A percentile compares a stretch with the other conserved stretches of the same genome.
Evolutionary conservation across 208 protist genomes (phyloP).

Genomic region (Wallacemonas sp.): DNA sequence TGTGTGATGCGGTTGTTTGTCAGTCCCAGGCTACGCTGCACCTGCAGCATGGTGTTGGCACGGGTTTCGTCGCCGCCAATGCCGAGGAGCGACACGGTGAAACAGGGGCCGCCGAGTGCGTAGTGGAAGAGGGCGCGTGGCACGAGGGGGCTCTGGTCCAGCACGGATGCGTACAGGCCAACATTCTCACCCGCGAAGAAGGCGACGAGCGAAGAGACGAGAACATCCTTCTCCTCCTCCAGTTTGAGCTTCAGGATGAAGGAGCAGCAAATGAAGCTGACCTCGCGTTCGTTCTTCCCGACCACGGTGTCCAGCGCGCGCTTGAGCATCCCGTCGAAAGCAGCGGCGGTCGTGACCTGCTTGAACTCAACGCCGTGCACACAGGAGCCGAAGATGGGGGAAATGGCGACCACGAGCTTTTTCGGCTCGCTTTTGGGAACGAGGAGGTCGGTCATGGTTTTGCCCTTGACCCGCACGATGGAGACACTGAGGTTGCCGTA

Average conservation of each 20-base stretch:
- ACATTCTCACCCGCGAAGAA: constrained; percentile 74
- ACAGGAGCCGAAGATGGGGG: constrained; percentile 79
- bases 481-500: constrained; percentile 52
- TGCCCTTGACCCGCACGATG: constrained; percentile 68
- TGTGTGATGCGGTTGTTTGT: constrained; percentile 66
- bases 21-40: constrained; percentile 67
- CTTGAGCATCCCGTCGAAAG: constrained; percentile 57
- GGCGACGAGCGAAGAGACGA: constrained; percentile 68
- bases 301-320: constrained; percentile 34
- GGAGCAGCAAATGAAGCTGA: constrained; percentile 67
- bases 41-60: constrained; percentile 67
- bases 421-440: constrained; percentile 30
- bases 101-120: constrained; percentile 82
- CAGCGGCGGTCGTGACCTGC: constrained; percentile 27
- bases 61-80: constrained; percentile 63
- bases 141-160: constrained; percentile 65
- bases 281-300: constrained; percentile 40
- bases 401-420: constrained; percentile 80
- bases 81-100: constrained; percentile 72
- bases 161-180: constrained; percentile 63
- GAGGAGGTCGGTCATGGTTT: constrained; percentile 64
- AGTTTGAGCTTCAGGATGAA: constrained; percentile 71
- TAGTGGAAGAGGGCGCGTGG: constrained; percentile 81
- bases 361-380: constrained; percentile 63
- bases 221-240: constrained; percentile 54